A percentile compares a stretch with the other conserved stretches of the same genome.
Conservation (phyloP, 805 yeast species). For the Hanseniaspora vineae region DNA sequence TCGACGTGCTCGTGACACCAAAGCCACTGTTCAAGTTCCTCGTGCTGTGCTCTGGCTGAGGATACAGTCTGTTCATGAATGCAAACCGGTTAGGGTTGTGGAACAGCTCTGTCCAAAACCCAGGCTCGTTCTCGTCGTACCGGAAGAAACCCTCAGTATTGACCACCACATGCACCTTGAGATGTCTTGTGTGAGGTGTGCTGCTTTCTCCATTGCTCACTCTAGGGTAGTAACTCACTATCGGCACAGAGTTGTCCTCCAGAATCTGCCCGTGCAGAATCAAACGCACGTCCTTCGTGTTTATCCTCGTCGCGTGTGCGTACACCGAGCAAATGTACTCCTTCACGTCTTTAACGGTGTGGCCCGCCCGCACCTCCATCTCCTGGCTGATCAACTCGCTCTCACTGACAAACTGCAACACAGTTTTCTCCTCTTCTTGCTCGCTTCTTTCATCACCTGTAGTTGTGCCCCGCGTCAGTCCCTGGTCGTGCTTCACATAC, state of each 20-base stretch:
- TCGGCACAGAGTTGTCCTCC: constrained; percentile 3
- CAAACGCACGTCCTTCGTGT: constrained; percentile 14
- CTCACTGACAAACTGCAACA: constrained; percentile 16
- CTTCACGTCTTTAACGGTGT: constrained; percentile 17
- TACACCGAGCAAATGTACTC: constrained; percentile 17
- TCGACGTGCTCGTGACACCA: neutral
- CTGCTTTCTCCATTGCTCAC: neutral
- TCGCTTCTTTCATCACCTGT: neutral
- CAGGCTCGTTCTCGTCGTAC: constrained; percentile 13
- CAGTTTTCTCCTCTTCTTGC: constrained; percentile 6
- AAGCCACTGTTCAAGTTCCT: neutral
- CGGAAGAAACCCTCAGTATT: constrained; percentile 10
- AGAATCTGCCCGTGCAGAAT: constrained; percentile 18
- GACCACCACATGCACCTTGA: constrained; percentile 17
- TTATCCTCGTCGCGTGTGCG: constrained; percentile 12
- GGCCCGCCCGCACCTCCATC: constrained; percentile 12
- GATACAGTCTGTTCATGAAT: constrained; percentile 7
- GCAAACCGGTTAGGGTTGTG: constrained; percentile 11
- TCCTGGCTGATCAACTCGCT: constrained; percentile 12
- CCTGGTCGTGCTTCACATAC: neutral
- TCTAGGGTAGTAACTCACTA: constrained; percentile 7
- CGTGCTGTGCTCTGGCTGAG: constrained; percentile 1
- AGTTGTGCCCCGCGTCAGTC: neutral
- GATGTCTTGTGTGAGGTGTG: neutral
- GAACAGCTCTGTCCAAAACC: constrained; percentile 19